Evolutionary conservation across 306 rosid genomes (phyloP).

Genomic region (Echinosophora koreensis): DNA sequence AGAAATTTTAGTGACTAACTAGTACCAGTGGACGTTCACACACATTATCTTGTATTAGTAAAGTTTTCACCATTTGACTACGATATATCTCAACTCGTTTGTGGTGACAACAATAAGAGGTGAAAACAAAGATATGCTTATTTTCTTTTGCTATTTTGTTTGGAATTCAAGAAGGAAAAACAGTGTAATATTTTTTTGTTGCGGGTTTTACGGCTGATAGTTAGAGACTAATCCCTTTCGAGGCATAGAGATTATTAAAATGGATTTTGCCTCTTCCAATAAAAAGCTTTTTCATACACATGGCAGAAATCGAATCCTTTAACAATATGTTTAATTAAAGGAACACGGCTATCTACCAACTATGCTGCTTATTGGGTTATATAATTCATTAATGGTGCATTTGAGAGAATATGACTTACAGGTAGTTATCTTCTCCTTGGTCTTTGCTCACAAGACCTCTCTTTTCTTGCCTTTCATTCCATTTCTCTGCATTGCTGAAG

Average conservation of each 20-base stretch:
- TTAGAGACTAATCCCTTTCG: too few relatives aligned
- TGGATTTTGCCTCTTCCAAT: too few relatives aligned
- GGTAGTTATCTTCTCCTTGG: slow-evolving; percentile 66
- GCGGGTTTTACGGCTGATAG: too few relatives aligned
- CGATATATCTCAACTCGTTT: too few relatives aligned
- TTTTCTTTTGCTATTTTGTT: neutral
- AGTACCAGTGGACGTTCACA: too few relatives aligned
- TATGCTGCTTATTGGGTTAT: neutral
- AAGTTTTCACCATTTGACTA: too few relatives aligned
- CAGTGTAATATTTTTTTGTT: neutral
- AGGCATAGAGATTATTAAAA: too few relatives aligned
- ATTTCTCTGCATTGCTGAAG: slow-evolving; percentile 54
- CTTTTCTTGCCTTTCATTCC: slow-evolving; percentile 72
- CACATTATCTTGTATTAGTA: neutral
- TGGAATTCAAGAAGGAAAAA: neutral
- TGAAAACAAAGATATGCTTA: neutral
- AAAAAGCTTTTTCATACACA: too few relatives aligned
- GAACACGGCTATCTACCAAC: too few relatives aligned
- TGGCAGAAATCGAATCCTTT: too few relatives aligned
- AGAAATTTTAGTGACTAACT: neutral
- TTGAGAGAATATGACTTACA: slow-evolving; percentile 55
- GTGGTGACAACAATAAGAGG: neutral
- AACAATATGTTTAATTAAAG: too few relatives aligned
- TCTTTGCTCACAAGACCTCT: slow-evolving; percentile 68
- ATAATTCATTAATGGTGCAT: slow-evolving; percentile 10